These are phyloP conservation scores for Phtheirospermum japonicum DNA, from an alignment of 257 asterid genomes.

Conservation along the genomic window DNA sequence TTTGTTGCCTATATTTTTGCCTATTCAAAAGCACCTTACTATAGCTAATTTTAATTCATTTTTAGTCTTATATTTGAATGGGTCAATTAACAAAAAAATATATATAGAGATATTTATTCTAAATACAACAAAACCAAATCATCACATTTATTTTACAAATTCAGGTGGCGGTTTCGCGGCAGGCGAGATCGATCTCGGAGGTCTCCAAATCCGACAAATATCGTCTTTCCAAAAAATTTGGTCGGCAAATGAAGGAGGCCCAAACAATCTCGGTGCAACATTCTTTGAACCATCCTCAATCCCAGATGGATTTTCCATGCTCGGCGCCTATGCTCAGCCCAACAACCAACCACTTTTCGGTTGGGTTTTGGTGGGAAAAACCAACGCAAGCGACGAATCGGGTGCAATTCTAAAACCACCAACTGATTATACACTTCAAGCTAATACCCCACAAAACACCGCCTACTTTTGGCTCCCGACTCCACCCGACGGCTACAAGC, in stretches of 20 bases:
- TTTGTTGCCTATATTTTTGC: background rate
- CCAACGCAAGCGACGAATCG: constrained; percentile 34
- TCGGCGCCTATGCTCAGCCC: constrained; percentile 72
- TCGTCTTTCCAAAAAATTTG: constrained; percentile 52
- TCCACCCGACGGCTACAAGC: constrained; percentile 66
- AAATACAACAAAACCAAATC: too few relatives aligned
- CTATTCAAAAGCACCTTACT: too few relatives aligned
- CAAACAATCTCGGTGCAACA: constrained; percentile 59
- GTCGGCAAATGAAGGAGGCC: constrained; percentile 49
- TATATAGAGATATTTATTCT: too few relatives aligned
- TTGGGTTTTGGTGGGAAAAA: constrained; percentile 66
- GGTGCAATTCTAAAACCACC: constrained; percentile 56
- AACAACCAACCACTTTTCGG: constrained; percentile 68
- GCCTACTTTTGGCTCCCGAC: constrained; percentile 77
- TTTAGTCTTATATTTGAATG: too few relatives aligned
- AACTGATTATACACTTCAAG: constrained; percentile 53
- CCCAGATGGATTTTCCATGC: constrained; percentile 84
- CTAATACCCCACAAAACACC: constrained; percentile 11
- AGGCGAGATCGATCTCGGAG: constrained; percentile 75
- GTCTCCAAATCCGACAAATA: constrained; percentile 53
- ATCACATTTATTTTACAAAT: too few relatives aligned
- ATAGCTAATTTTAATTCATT: too few relatives aligned
- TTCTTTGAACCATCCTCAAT: constrained; percentile 68
- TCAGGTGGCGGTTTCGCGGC: constrained; percentile 56
- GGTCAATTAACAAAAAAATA: background rate